phyloP scores from a whole-genome alignment of 2,329 filamentous ascomycete genomes.

The Colletotrichum cereale region DNA sequence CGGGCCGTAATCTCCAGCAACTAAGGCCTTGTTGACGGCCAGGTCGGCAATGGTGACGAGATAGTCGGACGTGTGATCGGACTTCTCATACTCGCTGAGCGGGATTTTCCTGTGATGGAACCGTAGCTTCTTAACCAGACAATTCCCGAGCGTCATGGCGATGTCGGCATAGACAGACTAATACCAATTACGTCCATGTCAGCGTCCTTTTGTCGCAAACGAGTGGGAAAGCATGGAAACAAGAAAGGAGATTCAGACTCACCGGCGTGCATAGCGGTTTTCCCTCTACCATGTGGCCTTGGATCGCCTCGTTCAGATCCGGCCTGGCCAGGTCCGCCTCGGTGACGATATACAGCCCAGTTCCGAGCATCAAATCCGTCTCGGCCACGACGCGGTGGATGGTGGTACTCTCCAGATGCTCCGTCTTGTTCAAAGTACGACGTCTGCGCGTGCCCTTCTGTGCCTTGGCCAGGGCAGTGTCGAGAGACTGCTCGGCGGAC shows the following conservation, averaged over 20 bases:
- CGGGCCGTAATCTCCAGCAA: neutral
- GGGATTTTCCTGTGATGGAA: neutral
- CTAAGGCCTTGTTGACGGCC: neutral
- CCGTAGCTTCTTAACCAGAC: slow-evolving; percentile 7
- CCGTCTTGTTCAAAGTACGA: neutral
- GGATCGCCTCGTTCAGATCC: slow-evolving; percentile 16
- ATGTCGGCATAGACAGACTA: slow-evolving; percentile 20
- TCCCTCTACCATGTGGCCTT: slow-evolving; percentile 22
- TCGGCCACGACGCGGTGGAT: neutral
- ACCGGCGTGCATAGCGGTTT: slow-evolving; percentile 24
- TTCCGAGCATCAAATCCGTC: neutral
- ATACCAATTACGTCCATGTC: neutral
- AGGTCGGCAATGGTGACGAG: neutral
- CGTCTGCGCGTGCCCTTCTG: neutral
- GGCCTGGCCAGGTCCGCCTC: slow-evolving; percentile 15
- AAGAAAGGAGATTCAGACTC: neutral
- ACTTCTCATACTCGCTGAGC: neutral
- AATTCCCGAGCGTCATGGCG: slow-evolving; percentile 15
- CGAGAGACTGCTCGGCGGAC: neutral
- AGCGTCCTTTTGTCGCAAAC: neutral
- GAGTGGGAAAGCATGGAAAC: neutral
- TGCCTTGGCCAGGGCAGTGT: too few relatives aligned
- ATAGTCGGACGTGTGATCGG: neutral
- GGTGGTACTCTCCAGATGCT: neutral
- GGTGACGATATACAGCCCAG: slow-evolving; percentile 15